These are phyloP conservation scores for Aspergillus indologenus DNA, from an alignment of 495 filamentous ascomycete species.

Conservation along the genomic window DNA sequence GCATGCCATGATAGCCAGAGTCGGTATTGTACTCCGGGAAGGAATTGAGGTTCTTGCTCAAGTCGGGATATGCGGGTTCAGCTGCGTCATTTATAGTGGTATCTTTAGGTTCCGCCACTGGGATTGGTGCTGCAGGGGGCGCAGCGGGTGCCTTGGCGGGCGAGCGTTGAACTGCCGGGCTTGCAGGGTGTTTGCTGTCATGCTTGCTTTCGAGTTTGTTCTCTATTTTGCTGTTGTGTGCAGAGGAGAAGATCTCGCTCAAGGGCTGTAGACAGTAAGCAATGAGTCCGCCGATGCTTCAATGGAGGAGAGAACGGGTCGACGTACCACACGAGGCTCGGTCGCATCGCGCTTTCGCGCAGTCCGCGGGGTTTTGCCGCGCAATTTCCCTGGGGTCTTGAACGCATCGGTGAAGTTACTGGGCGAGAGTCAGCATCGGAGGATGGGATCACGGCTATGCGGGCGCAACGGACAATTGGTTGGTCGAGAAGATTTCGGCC, in stretches of 20 bases:
- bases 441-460: constrained; percentile 2
- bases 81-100: constrained; percentile 5
- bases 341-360: constrained; percentile 62
- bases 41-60: constrained; percentile 39
- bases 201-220: constrained; percentile 36
- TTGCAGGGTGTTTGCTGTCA: constrained; percentile 33
- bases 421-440: constrained; percentile 34
- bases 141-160: constrained; percentile 30
- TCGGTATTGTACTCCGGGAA: constrained; percentile 52
- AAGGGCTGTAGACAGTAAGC: constrained; percentile 59
- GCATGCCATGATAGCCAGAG: constrained; percentile 80
- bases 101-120: constrained; percentile 21
- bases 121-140: constrained; percentile 17
- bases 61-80: constrained; percentile 34
- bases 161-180: constrained; percentile 34
- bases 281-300: constrained; percentile 5
- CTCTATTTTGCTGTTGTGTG: constrained; percentile 45
- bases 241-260: constrained; percentile 73
- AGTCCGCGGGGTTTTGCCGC: constrained; percentile 90
- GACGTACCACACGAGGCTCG: constrained; percentile 66
- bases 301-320: neutral
- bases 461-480: constrained; percentile 65
- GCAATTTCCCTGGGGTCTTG: constrained; percentile 92
- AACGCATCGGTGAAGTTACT: constrained; percentile 89
- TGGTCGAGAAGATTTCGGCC: constrained; percentile 84